These are phyloP conservation scores for Sextonia rubra DNA, from an alignment of 164 flowering plant species.

Conservation along the genomic window DNA sequence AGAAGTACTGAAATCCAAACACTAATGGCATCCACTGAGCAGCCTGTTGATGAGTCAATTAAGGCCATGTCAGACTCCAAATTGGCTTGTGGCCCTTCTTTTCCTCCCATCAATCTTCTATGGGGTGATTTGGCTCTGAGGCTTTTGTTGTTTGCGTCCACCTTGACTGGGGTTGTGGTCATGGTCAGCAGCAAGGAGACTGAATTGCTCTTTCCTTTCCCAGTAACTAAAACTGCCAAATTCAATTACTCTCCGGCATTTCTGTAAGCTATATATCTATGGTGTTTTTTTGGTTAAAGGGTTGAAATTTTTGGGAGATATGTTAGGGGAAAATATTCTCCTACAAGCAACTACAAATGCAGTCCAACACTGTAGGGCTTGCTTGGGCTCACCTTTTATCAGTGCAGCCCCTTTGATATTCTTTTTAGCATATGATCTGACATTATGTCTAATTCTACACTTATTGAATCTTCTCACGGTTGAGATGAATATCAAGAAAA, in stretches of 20 bases:
- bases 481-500: no score
- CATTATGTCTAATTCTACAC: no score
- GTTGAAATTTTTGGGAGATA: no score
- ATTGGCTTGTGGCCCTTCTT: background rate
- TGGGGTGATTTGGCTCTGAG: slow-evolving; percentile 9
- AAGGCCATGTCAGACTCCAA: background rate
- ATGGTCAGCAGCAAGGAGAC: slow-evolving; percentile 21
- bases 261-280: slow-evolving; percentile 10
- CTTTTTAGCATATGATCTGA: no score
- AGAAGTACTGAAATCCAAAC: background rate
- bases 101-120: background rate
- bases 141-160: slow-evolving; percentile 15
- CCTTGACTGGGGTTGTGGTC: slow-evolving; percentile 10
- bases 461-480: no score
- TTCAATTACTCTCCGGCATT: slow-evolving; percentile 21
- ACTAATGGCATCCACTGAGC: background rate
- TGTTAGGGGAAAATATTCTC: no score
- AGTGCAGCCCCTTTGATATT: no score
- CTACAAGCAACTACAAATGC: no score
- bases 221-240: slow-evolving; percentile 2
- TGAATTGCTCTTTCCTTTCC: background rate
- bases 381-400: no score
- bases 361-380: no score
- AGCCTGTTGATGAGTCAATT: background rate
- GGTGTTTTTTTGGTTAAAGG: background rate